Conservation (phyloP, 164 flowering plant species). For the Taxillus chinensis region DNA sequence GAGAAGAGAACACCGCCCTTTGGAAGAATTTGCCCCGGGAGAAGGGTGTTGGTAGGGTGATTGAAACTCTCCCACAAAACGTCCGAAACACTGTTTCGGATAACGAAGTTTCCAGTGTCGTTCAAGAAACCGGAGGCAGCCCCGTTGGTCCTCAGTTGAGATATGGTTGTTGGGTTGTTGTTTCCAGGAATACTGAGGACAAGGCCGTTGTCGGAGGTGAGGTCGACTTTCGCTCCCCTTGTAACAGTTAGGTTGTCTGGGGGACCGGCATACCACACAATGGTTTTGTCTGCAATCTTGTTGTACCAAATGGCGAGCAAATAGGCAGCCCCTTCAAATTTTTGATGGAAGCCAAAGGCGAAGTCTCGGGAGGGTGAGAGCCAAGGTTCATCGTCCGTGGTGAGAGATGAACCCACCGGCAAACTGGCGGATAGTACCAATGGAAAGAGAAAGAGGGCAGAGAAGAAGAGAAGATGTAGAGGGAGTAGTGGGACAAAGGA, state of each 20-base stretch:
- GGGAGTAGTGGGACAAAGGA: too few species aligned
- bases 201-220: not conserved
- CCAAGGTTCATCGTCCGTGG: not conserved
- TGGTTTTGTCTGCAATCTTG: slow-evolving; percentile 20
- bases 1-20: not conserved
- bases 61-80: slow-evolving; percentile 5
- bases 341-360: not conserved
- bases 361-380: not conserved
- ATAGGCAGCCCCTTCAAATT: not conserved
- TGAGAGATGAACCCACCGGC: not conserved
- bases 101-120: slow-evolving; percentile 4
- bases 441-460: too few species aligned
- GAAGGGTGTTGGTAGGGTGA: not conserved
- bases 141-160: not conserved
- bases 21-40: slow-evolving; percentile 1
- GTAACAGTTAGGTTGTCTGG: slow-evolving; percentile 5
- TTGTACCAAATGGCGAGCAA: slow-evolving; percentile 23
- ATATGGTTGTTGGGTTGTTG: not conserved
- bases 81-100: not conserved
- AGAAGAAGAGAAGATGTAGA: too few species aligned
- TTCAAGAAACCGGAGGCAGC: not conserved
- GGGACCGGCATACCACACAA: slow-evolving; percentile 21
- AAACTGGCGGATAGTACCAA: not conserved
- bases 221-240: slow-evolving; percentile 4
- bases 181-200: not conserved